These are phyloP conservation scores for Cercospora janseana DNA, from an alignment of 2,329 filamentous ascomycete genomes.

Conservation along the genomic window DNA sequence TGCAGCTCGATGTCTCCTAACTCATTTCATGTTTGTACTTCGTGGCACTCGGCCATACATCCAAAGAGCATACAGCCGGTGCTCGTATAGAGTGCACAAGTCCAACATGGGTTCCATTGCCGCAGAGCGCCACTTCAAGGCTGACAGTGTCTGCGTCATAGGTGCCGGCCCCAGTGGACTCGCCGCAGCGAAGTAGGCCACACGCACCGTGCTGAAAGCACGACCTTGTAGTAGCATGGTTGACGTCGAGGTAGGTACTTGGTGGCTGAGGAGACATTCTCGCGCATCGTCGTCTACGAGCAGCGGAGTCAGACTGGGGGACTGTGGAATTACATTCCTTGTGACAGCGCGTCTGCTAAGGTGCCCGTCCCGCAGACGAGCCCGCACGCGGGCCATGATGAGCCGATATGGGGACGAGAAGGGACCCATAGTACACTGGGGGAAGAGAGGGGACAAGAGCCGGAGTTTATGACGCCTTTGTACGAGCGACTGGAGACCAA, in stretches of 20 bases:
- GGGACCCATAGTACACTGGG: conserved; percentile 17
- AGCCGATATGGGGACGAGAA: conserved; percentile 53
- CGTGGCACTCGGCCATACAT: neutral
- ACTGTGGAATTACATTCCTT: conserved; percentile 75
- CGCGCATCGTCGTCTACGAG: conserved; percentile 74
- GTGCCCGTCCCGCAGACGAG: conserved; percentile 65
- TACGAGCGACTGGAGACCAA: conserved; percentile 84
- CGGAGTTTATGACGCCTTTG: conserved; percentile 76
- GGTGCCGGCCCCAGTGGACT: conserved; percentile 81
- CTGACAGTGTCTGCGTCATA: conserved; percentile 70
- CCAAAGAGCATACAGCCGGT: neutral
- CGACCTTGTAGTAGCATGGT: neutral
- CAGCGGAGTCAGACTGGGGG: conserved; percentile 75
- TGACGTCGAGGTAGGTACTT: conserved; percentile 58
- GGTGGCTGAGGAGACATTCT: conserved; percentile 66
- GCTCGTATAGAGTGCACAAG: neutral
- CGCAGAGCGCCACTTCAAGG: conserved; percentile 35
- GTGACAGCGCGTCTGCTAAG: conserved; percentile 45
- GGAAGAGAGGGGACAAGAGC: conserved; percentile 37
- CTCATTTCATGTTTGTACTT: neutral
- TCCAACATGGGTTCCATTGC: conserved; percentile 24
- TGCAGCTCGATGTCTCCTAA: too few species aligned
- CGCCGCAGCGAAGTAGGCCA: conserved; percentile 64
- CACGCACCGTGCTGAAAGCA: neutral
- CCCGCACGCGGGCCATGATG: conserved; percentile 59